These are phyloP conservation scores for Fragilariopsis cylindrus DNA, from an alignment of 108 stramenopile species.

Conservation along the genomic window DNA sequence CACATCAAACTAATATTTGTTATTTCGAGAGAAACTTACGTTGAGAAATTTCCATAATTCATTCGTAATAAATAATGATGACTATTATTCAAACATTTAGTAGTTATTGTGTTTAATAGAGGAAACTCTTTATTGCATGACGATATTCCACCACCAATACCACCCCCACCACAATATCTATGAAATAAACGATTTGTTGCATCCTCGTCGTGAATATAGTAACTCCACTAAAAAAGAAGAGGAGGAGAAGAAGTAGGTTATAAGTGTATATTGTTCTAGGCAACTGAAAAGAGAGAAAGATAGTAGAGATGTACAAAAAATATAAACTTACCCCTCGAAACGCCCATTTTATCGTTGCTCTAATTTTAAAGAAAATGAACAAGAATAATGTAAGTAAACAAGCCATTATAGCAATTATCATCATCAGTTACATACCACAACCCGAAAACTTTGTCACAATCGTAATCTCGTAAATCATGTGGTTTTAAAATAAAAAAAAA, in stretches of 20 bases:
- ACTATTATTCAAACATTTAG: neutral
- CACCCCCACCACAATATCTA: neutral
- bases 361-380: too few species aligned
- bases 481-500: too few species aligned
- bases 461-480: too few species aligned
- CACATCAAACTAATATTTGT: neutral
- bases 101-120: neutral
- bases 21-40: constrained; percentile 34
- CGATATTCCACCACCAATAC: neutral
- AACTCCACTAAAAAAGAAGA: constrained; percentile 1
- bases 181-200: constrained; percentile 47
- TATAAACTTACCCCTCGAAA: neutral
- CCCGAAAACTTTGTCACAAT: too few species aligned
- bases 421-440: too few species aligned
- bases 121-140: neutral
- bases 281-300: neutral
- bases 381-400: too few species aligned
- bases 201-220: constrained; percentile 61
- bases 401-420: too few species aligned
- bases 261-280: neutral
- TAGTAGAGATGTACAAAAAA: neutral
- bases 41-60: constrained; percentile 52
- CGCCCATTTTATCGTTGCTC: constrained; percentile 18
- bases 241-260: neutral
- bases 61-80: neutral